These are phyloP conservation scores for Citrullus colocynthis DNA, from an alignment of 306 rosid genomes.

Conservation along the genomic window DNA sequence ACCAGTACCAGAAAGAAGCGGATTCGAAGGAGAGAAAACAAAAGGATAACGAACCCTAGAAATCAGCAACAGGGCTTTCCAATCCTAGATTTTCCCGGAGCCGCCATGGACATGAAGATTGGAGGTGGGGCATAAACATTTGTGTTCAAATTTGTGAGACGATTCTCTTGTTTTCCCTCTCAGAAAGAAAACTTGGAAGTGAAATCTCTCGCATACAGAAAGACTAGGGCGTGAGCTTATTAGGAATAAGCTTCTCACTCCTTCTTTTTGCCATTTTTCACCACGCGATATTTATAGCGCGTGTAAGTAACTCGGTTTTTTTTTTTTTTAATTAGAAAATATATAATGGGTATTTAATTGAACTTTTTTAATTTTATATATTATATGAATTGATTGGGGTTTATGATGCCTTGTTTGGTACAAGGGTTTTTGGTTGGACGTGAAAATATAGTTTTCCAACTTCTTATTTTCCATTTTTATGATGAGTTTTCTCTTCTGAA, in stretches of 20 bases:
- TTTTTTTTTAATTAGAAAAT: neutral
- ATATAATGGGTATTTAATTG: too few species aligned
- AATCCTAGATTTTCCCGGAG: neutral
- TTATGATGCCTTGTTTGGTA: too few species aligned
- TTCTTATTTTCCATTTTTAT: too few species aligned
- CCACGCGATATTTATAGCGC: conserved; percentile 8
- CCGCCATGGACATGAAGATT: conserved; percentile 15
- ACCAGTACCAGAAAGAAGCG: neutral
- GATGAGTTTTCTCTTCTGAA: too few species aligned
- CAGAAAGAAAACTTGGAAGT: conserved; percentile 1
- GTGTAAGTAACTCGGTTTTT: neutral
- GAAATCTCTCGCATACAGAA: conserved; percentile 8
- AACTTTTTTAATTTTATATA: too few species aligned
- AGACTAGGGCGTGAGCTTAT: conserved; percentile 40
- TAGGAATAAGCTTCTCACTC: conserved; percentile 10
- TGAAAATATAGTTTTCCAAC: too few species aligned
- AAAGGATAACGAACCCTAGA: conserved; percentile 52
- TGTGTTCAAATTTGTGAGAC: neutral
- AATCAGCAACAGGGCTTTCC: conserved; percentile 9
- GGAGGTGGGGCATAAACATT: conserved; percentile 6
- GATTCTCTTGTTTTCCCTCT: conserved; percentile 9
- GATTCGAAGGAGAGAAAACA: neutral
- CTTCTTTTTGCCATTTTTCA: neutral
- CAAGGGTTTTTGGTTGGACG: too few species aligned
- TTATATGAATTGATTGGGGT: too few species aligned